phyloP scores from a whole-genome alignment of 345 rosid genomes.

The Chamaenerion angustifolium region DNA sequence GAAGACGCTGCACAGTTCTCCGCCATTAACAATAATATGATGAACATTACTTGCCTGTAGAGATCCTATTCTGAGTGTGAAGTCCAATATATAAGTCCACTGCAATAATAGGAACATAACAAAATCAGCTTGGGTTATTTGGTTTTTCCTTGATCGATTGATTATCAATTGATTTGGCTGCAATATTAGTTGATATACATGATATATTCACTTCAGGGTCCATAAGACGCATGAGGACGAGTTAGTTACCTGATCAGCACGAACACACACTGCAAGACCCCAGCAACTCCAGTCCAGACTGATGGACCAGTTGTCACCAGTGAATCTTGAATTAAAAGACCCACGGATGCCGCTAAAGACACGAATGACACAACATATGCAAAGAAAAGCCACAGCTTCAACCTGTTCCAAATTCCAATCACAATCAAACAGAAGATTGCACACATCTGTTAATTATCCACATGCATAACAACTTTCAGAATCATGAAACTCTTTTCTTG shows the following conservation, averaged over 20 bases:
- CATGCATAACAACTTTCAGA: no score
- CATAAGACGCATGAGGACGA: no score
- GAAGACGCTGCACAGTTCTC: no score
- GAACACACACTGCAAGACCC: conserved; percentile 85
- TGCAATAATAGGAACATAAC: conserved; percentile 19
- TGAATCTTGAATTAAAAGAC: conserved; percentile 83
- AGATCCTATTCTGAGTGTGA: conserved; percentile 35
- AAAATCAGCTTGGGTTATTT: neutral
- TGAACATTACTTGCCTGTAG: no score
- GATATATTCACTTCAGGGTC: no score
- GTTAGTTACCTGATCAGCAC: conserved; percentile 61
- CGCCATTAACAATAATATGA: no score
- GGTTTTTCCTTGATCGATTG: no score
- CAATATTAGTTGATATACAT: no score
- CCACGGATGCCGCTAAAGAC: conserved; percentile 91
- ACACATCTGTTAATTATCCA: no score
- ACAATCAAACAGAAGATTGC: no score
- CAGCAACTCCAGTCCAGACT: conserved; percentile 86
- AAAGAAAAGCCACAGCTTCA: conserved; percentile 95
- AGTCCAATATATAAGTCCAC: conserved; percentile 92
- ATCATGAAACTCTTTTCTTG: no score
- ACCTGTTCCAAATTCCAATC: conserved; percentile 20
- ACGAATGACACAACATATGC: conserved; percentile 92
- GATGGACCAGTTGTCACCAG: conserved; percentile 66
- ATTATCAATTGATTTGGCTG: no score